phyloP scores from a whole-genome alignment of 2,329 filamentous ascomycete species.

The Epichloe uncinata region DNA sequence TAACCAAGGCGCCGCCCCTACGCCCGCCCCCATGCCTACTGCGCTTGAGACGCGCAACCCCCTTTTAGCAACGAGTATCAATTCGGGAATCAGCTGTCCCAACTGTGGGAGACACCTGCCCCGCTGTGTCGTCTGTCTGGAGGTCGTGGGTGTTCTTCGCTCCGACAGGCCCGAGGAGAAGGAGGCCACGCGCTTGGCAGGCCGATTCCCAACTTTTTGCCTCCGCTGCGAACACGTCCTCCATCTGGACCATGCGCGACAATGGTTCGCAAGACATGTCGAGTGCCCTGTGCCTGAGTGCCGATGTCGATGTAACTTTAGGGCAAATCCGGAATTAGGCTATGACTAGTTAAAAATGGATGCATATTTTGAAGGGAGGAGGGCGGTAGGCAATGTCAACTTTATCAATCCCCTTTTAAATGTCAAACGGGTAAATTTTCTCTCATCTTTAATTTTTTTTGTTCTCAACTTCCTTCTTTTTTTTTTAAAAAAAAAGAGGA shows the following conservation, averaged over 20 bases:
- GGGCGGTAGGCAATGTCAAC: no score
- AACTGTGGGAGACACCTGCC: constrained; percentile 54
- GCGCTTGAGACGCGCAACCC: constrained; percentile 33
- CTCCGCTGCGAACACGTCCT: constrained; percentile 54
- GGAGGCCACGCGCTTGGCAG: constrained; percentile 35
- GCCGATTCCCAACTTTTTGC: constrained; percentile 55
- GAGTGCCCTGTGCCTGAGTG: constrained; percentile 59
- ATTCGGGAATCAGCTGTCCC: constrained; percentile 50
- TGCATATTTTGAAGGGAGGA: neutral
- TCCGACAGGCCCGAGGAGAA: constrained; percentile 43
- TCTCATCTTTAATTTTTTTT: no score
- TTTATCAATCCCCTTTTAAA: neutral
- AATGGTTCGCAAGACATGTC: constrained; percentile 51
- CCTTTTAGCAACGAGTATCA: constrained; percentile 44
- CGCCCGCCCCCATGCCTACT: constrained; percentile 13
- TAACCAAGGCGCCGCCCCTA: constrained; percentile 19
- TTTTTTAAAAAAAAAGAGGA: no score
- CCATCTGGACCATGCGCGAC: constrained; percentile 52
- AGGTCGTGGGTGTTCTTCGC: constrained; percentile 51
- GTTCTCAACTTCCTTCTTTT: no score
- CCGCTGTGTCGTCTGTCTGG: constrained; percentile 53
- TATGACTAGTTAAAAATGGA: constrained; percentile 24
- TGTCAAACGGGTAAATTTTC: no score
- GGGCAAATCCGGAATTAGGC: constrained; percentile 44
- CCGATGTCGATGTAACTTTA: constrained; percentile 49